These are phyloP conservation scores for Pseudogymnoascus sp. DNA, from an alignment of 2,329 filamentous ascomycete genomes.

Conservation along the genomic window DNA sequence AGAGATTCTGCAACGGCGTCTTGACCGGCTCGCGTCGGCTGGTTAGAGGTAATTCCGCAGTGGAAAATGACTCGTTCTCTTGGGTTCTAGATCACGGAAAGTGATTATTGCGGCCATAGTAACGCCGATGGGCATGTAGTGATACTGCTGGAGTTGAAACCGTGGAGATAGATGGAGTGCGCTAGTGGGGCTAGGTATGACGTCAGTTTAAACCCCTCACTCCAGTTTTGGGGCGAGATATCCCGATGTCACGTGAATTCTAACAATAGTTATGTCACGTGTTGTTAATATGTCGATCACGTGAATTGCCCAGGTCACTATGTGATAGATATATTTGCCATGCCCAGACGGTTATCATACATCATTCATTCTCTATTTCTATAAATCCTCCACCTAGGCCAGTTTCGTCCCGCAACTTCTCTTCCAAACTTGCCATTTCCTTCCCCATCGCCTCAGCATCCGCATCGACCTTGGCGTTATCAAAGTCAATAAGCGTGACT, in stretches of 20 bases:
- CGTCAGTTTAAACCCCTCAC: background rate
- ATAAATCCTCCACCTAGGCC: background rate
- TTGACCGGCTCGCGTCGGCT: background rate
- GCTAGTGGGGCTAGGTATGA: background rate
- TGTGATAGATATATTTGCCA: background rate
- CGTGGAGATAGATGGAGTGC: background rate
- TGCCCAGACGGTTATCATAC: background rate
- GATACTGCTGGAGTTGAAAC: background rate
- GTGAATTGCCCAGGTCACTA: background rate
- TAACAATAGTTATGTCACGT: background rate
- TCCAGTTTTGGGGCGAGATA: background rate
- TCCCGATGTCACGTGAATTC: background rate
- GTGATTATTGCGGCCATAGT: background rate
- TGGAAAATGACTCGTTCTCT: background rate
- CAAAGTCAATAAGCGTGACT: slow-evolving; percentile 29
- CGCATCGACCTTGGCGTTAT: slow-evolving; percentile 8
- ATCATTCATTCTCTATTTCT: background rate
- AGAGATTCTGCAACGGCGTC: background rate
- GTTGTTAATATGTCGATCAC: background rate
- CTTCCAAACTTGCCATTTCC: background rate
- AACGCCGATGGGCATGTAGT: background rate
- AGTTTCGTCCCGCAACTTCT: background rate
- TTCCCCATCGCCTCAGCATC: background rate
- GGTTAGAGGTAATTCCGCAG: background rate
- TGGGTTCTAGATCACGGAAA: background rate